Conservation (phyloP, 2,329 filamentous ascomycete genomes). For the Fusarium sp. region DNA sequence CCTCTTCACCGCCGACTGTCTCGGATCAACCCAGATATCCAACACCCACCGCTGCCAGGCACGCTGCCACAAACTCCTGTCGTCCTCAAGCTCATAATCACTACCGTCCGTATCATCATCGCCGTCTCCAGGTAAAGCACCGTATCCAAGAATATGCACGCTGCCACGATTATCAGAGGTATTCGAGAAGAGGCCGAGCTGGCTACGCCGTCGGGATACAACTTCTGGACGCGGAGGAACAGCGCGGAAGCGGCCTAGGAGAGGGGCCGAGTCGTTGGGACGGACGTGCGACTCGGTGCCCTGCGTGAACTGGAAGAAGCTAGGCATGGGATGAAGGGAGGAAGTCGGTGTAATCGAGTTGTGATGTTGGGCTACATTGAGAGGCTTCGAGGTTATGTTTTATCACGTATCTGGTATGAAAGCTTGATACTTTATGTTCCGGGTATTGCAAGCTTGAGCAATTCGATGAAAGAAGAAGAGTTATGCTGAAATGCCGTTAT, state of each 20-base stretch:
- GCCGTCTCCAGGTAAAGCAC: conserved; percentile 58
- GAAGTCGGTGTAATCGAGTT: conserved; percentile 21
- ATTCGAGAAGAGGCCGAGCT: conserved; percentile 54
- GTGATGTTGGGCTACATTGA: conserved; percentile 37
- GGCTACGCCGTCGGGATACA: conserved; percentile 46
- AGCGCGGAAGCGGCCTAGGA: conserved; percentile 74
- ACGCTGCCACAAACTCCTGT: conserved; percentile 49
- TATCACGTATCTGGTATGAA: not conserved
- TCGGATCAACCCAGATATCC: conserved; percentile 71
- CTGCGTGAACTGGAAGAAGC: conserved; percentile 75
- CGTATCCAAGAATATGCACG: conserved; percentile 66
- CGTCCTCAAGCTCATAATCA: conserved; percentile 49
- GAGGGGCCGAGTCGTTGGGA: conserved; percentile 66
- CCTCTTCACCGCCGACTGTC: conserved; percentile 66
- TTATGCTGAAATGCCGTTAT: conserved; percentile 18
- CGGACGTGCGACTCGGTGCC: conserved; percentile 68
- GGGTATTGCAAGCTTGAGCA: not conserved
- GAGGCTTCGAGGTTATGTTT: conserved; percentile 8
- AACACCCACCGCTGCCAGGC: conserved; percentile 53
- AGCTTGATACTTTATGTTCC: not conserved
- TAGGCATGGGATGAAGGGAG: conserved; percentile 60
- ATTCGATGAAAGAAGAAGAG: not conserved
- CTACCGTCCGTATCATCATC: conserved; percentile 34
- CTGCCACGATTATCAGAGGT: conserved; percentile 58
- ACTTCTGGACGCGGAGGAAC: conserved; percentile 60